Conservation (phyloP, 2,329 filamentous ascomycete species). For the Xylaria sp. region DNA sequence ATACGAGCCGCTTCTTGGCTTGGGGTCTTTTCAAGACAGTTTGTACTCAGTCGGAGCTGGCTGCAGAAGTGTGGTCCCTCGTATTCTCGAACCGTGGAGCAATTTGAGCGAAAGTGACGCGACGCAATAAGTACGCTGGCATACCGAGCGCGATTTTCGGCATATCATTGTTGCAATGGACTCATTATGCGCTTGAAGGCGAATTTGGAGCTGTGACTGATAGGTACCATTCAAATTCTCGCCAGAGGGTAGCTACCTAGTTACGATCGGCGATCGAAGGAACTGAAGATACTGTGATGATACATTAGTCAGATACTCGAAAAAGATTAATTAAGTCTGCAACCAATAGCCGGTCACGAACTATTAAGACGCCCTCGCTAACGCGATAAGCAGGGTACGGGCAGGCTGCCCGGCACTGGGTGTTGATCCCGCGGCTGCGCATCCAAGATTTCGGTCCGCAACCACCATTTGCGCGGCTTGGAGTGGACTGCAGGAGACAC, state of each 20-base stretch:
- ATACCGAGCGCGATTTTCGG: conserved; percentile 25
- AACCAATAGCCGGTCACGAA: conserved; percentile 16
- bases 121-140: conserved; percentile 14
- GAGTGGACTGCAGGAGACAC: conserved; percentile 8
- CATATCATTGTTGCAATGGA: not conserved
- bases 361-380: conserved; percentile 10
- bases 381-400: not conserved
- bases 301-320: not conserved
- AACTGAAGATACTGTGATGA: not conserved
- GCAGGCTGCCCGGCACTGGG: conserved; percentile 13
- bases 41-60: conserved; percentile 22
- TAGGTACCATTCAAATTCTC: not conserved
- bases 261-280: not conserved
- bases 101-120: conserved; percentile 8
- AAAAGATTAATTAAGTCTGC: not conserved
- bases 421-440: conserved; percentile 14
- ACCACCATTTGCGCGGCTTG: conserved; percentile 5
- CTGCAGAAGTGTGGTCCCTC: conserved; percentile 11
- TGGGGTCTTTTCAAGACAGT: not conserved
- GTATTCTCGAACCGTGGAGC: not conserved
- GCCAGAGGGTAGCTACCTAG: not conserved
- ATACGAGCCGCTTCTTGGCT: conserved; percentile 20
- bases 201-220: not conserved
- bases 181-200: not conserved
- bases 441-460: conserved; percentile 14